A percentile compares a stretch with the other conserved stretches of the same genome.
phyloP scores from a whole-genome alignment of 768 basidiomycete species.

The Boletus pseudo-olivaceus region DNA sequence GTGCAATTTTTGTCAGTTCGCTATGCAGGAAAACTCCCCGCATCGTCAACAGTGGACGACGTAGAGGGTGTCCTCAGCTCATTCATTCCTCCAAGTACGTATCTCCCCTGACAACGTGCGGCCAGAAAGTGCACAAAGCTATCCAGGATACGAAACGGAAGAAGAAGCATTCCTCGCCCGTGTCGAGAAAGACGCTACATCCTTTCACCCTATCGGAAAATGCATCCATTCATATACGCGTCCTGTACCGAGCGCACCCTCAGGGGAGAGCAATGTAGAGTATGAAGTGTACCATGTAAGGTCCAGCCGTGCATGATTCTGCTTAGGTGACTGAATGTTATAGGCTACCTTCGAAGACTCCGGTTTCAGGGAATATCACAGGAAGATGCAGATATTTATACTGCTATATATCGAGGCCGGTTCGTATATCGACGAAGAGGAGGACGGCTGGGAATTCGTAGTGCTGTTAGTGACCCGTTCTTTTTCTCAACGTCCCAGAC shows the following conservation, averaged over 20 bases:
- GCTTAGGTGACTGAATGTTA: slow-evolving; percentile 1
- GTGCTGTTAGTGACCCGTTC: slow-evolving; percentile 57
- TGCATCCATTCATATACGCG: slow-evolving; percentile 75
- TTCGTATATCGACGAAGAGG: slow-evolving; percentile 91
- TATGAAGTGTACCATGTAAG: slow-evolving; percentile 92
- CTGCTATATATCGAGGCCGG: slow-evolving; percentile 94
- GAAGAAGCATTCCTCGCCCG: slow-evolving; percentile 61
- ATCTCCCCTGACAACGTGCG: background rate
- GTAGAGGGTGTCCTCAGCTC: slow-evolving; percentile 72
- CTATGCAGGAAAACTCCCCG: slow-evolving; percentile 63
- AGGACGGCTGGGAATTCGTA: slow-evolving; percentile 91
- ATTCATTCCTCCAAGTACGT: slow-evolving; percentile 70
- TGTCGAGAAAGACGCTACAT: slow-evolving; percentile 73
- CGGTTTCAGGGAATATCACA: slow-evolving; percentile 89
- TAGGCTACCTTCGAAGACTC: slow-evolving; percentile 82
- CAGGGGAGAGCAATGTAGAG: slow-evolving; percentile 56
- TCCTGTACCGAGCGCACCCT: slow-evolving; percentile 40
- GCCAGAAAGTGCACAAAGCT: background rate
- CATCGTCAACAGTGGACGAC: slow-evolving; percentile 76
- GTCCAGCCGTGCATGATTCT: slow-evolving; percentile 7
- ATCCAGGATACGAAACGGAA: slow-evolving; percentile 65
- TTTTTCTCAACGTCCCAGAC: background rate
- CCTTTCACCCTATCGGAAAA: slow-evolving; percentile 75
- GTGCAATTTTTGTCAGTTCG: slow-evolving; percentile 67
- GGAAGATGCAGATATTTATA: slow-evolving; percentile 91